Conservation (phyloP, 768 basidiomycete species). For the Lanmaoa pseudosensibilis region DNA sequence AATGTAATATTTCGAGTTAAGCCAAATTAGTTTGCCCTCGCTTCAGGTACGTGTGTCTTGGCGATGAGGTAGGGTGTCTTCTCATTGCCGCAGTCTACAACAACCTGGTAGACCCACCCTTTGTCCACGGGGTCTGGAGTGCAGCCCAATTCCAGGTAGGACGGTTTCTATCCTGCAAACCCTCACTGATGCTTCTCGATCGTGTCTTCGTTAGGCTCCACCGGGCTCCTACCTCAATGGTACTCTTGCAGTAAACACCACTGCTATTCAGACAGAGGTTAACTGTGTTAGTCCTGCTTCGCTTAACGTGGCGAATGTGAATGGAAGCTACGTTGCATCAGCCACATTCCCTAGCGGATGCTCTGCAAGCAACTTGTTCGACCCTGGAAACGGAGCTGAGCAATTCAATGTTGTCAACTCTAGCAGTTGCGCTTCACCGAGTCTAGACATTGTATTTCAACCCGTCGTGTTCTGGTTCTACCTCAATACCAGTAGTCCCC, state of each 20-base stretch:
- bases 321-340: slow-evolving; percentile 37
- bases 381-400: slow-evolving; percentile 36
- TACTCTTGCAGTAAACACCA: slow-evolving; percentile 51
- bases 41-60: slow-evolving; percentile 23
- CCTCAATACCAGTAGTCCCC: slow-evolving; percentile 36
- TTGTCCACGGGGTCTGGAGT: slow-evolving; percentile 52
- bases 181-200: not conserved
- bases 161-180: slow-evolving; percentile 5
- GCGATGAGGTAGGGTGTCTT: not conserved
- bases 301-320: slow-evolving; percentile 23
- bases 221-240: slow-evolving; percentile 47
- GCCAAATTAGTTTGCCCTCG: slow-evolving; percentile 35
- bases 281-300: slow-evolving; percentile 47
- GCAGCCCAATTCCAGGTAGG: slow-evolving; percentile 51
- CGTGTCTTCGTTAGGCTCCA: slow-evolving; percentile 40
- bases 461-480: slow-evolving; percentile 74
- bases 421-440: slow-evolving; percentile 30
- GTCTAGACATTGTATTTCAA: slow-evolving; percentile 39
- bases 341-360: slow-evolving; percentile 55
- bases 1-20: not conserved
- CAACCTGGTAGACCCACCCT: slow-evolving; percentile 56
- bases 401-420: slow-evolving; percentile 53
- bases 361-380: slow-evolving; percentile 36
- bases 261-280: slow-evolving; percentile 43
- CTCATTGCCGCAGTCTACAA: slow-evolving; percentile 31